Base-by-base conservation (phyloP, 2,329 filamentous ascomycete genomes). In the Pseudogymnoascus sp. region DNA sequence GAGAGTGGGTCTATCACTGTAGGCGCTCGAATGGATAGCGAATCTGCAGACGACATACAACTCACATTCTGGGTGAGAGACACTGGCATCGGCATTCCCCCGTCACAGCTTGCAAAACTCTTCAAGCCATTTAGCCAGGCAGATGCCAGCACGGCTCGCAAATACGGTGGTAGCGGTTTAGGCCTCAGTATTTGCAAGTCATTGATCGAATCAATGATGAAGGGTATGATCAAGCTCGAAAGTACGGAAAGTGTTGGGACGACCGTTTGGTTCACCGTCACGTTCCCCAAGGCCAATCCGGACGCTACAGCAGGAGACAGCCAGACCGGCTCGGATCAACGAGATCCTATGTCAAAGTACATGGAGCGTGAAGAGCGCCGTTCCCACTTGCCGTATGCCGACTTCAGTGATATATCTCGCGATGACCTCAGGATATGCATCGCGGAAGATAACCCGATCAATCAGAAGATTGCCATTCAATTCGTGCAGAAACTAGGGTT, bases 61-160 rank as follows among this genome's bases (percentile, higher is more conserved):
- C 80, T 96, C 63, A 92, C 88, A 1, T 94, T 93, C 73, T 93
- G 90, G 75, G 91, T 97, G 33, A 81, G 87, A 60, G 92, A 97
- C 72, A 96, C 92, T 0, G 92, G 92, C 31, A 96, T 97, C 65
- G 92, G 92, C 16, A 96, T 97, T 63, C 88, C 90, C 0, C 84
- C 88, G 18, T 87, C 93, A 72, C 88, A 92, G 69, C 81, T 93
- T 59, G 85, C 88, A 65, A 94, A 94, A 66, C 82, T 97, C 1
- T 97, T 97, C 81, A 84, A 91, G 69, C 92, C 92, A 0, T 97
- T 97, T 72, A 93, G 90, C 63, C 92, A 97, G 75, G 92, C 93
- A 1, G 92, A 97, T 75, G 89, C 88, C 59, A 94, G 90, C 69
- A 96, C 92, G 2, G 91, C 92, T 62, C 82, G 92, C 61, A 94